A percentile compares a stretch with the other conserved stretches of the same genome.
Evolutionary conservation across 805 yeast species (phyloP).

Genomic region (Peterozyma toletana): DNA sequence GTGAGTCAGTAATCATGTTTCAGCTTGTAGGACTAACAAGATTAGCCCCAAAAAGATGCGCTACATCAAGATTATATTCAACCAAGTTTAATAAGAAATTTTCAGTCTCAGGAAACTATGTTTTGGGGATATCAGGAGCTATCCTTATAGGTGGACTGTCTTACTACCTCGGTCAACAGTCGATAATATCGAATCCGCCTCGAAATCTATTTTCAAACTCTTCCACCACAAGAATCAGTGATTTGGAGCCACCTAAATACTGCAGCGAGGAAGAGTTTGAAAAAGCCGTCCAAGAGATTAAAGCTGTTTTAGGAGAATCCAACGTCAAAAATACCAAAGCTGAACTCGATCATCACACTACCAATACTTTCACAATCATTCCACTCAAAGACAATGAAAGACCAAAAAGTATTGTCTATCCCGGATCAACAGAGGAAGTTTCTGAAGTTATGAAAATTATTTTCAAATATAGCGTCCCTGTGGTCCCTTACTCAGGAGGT

Average conservation of each 20-base stretch:
- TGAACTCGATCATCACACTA: background rate
- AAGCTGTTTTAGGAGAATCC: background rate
- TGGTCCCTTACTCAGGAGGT: slow-evolving; percentile 34
- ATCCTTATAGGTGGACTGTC: too few relatives aligned
- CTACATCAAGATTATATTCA: too few relatives aligned
- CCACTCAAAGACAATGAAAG: slow-evolving; percentile 22
- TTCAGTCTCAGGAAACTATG: too few relatives aligned
- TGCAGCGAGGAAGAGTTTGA: background rate
- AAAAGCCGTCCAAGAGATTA: background rate
- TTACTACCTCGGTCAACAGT: too few relatives aligned
- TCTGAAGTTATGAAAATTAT: slow-evolving; percentile 26
- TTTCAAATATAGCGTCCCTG: slow-evolving; percentile 28
- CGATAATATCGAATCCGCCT: background rate
- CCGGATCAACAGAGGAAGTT: slow-evolving; percentile 28
- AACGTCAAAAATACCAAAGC: background rate
- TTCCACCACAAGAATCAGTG: background rate
- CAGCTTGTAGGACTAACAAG: too few relatives aligned
- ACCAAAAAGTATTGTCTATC: slow-evolving; percentile 29
- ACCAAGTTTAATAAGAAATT: too few relatives aligned
- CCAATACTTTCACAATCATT: background rate
- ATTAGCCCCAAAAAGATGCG: too few relatives aligned
- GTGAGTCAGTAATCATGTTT: too few relatives aligned
- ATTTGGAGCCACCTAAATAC: background rate
- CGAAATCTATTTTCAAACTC: background rate
- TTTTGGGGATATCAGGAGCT: too few relatives aligned